A percentile compares a stretch with the other conserved stretches of the same genome.
phyloP scores from a whole-genome alignment of 202 grass and related monocot genomes.

The Carex arenaria region DNA sequence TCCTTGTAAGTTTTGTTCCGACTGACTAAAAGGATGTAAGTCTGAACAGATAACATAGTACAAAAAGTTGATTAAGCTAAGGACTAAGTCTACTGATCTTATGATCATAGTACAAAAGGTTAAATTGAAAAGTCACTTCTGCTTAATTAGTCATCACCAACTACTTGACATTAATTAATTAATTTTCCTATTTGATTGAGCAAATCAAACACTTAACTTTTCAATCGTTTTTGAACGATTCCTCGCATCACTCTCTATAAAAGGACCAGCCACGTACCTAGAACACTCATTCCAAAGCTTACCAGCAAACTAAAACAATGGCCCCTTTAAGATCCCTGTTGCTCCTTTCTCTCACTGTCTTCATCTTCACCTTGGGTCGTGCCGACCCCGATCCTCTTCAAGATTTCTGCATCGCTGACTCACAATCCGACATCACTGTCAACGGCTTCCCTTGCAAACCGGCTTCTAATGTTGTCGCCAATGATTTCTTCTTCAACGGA shows the following conservation, averaged over 20 bases:
- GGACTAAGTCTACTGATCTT: too few relatives aligned
- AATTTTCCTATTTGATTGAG: neutral
- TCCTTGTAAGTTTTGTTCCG: too few relatives aligned
- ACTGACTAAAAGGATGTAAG: too few relatives aligned
- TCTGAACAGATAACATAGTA: too few relatives aligned
- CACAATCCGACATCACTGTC: too few relatives aligned
- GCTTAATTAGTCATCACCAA: neutral
- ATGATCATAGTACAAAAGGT: too few relatives aligned
- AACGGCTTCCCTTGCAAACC: too few relatives aligned
- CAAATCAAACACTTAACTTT: neutral
- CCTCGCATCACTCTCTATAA: neutral
- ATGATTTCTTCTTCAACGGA: slow-evolving; percentile 62
- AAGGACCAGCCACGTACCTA: neutral
- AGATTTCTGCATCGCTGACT: too few relatives aligned
- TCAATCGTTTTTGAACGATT: neutral
- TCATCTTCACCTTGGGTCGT: neutral
- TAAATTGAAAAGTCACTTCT: too few relatives aligned
- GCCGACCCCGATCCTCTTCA: too few relatives aligned
- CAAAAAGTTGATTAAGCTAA: too few relatives aligned
- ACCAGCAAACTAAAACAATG: neutral
- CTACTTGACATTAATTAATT: neutral
- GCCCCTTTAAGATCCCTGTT: neutral
- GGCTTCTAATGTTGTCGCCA: slow-evolving; percentile 24
- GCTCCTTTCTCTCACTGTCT: neutral
- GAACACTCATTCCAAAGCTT: neutral